These are phyloP conservation scores for Sporothrix schenckii DNA, from an alignment of 2,329 filamentous ascomycete genomes.

Conservation along the genomic window DNA sequence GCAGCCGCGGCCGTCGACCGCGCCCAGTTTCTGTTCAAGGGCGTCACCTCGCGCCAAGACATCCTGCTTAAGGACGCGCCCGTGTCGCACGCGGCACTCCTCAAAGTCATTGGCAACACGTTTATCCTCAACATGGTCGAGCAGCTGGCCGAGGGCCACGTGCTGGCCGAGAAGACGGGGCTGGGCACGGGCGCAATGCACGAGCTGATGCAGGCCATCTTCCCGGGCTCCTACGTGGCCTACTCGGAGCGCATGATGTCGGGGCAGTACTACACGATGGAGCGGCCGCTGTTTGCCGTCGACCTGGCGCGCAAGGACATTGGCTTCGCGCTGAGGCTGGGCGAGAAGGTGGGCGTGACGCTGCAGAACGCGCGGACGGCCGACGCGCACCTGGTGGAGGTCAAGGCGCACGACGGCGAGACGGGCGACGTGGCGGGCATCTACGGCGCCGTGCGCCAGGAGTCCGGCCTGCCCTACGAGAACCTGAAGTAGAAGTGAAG, in stretches of 20 bases:
- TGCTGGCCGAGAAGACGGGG: slow-evolving; percentile 78
- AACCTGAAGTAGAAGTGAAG: slow-evolving; percentile 49
- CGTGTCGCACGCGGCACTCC: slow-evolving; percentile 66
- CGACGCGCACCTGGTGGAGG: slow-evolving; percentile 67
- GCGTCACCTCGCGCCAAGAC: slow-evolving; percentile 68
- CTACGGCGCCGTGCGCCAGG: slow-evolving; percentile 76
- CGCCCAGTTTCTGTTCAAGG: slow-evolving; percentile 70
- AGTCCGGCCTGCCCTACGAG: slow-evolving; percentile 74
- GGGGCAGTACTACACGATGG: slow-evolving; percentile 75
- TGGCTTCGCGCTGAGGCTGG: slow-evolving; percentile 70
- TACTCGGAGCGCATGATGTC: slow-evolving; percentile 74
- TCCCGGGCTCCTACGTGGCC: slow-evolving; percentile 73
- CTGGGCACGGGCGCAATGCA: slow-evolving; percentile 72
- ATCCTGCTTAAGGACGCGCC: slow-evolving; percentile 73
- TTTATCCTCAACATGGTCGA: slow-evolving; percentile 84
- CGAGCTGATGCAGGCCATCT: slow-evolving; percentile 70
- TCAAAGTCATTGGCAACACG: slow-evolving; percentile 86
- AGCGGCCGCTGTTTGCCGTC: slow-evolving; percentile 80
- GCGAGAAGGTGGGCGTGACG: slow-evolving; percentile 61
- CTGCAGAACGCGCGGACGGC: slow-evolving; percentile 68
- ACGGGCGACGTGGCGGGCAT: slow-evolving; percentile 80
- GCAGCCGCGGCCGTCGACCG: slow-evolving; percentile 61
- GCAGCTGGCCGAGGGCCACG: slow-evolving; percentile 75
- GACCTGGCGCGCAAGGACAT: slow-evolving; percentile 83
- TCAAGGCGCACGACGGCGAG: slow-evolving; percentile 68